Evolutionary conservation across 306 rosid genomes (phyloP).

Genomic region (Cicer judaicum): DNA sequence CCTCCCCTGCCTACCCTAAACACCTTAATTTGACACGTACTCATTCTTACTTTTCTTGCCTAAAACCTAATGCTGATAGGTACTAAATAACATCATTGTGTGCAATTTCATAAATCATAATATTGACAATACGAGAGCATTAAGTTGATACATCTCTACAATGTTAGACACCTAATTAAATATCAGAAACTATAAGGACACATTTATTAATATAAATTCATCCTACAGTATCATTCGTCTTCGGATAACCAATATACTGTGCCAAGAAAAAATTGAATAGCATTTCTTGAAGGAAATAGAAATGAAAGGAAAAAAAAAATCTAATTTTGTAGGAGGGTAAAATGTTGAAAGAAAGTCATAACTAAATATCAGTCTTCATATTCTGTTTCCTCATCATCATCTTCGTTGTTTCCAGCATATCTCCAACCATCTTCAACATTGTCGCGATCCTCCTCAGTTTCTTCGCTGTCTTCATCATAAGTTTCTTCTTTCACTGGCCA

Average conservation of each 20-base stretch:
- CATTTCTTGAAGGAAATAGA: slow-evolving; percentile 2
- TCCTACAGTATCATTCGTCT: slow-evolving; percentile 26
- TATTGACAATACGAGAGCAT: too few relatives aligned
- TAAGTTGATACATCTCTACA: too few relatives aligned
- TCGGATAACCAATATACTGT: neutral
- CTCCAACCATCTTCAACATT: slow-evolving; percentile 95
- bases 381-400: slow-evolving; percentile 97
- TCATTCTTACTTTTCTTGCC: too few relatives aligned
- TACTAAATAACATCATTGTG: too few relatives aligned
- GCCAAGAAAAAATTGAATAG: slow-evolving; percentile 16
- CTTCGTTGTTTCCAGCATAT: slow-evolving; percentile 72
- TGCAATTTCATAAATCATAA: too few relatives aligned
- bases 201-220: slow-evolving; percentile 27
- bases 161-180: too few relatives aligned
- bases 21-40: too few relatives aligned
- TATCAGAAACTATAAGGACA: too few relatives aligned
- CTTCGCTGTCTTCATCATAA: slow-evolving; percentile 92
- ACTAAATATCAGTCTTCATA: slow-evolving; percentile 69
- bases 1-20: too few relatives aligned
- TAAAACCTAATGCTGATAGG: too few relatives aligned
- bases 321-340: neutral
- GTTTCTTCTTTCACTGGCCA: slow-evolving; percentile 83
- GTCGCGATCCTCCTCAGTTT: slow-evolving; percentile 95
- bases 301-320: neutral
- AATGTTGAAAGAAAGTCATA: slow-evolving; percentile 19